Conservation (phyloP, 176 grass and related monocot genomes). For the Carex cristatella region DNA sequence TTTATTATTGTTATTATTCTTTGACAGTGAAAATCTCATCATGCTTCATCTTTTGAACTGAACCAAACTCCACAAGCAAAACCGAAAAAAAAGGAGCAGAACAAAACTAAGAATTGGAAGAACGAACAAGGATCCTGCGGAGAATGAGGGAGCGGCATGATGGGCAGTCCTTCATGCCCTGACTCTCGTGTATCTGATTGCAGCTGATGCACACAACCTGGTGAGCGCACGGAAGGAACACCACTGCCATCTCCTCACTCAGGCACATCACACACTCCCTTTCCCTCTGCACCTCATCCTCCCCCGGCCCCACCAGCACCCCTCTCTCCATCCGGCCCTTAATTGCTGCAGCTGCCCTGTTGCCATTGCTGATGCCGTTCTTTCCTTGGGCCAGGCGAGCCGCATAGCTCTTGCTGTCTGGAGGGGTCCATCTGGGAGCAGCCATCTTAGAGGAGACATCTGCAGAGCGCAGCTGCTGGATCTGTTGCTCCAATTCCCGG, state of each 20-base stretch:
- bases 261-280: slow-evolving; percentile 93
- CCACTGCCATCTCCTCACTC: slow-evolving; percentile 84
- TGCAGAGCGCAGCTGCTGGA: slow-evolving; percentile 41
- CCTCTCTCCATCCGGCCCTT: slow-evolving; percentile 21
- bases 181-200: slow-evolving; percentile 76
- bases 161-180: slow-evolving; percentile 92
- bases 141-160: slow-evolving; percentile 79
- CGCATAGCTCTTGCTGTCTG: slow-evolving; percentile 41
- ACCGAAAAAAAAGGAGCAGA: not conserved
- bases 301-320: slow-evolving; percentile 25
- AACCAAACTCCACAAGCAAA: slow-evolving; percentile 40
- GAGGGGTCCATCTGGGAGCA: slow-evolving; percentile 44
- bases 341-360: not conserved
- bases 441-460: slow-evolving; percentile 35
- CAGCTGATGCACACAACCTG: slow-evolving; percentile 79
- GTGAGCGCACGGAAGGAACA: slow-evolving; percentile 81
- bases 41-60: slow-evolving; percentile 22
- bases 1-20: slow-evolving; percentile 23
- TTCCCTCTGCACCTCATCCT: slow-evolving; percentile 71
- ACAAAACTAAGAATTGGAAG: slow-evolving; percentile 33
- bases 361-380: slow-evolving; percentile 26
- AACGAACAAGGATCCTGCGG: slow-evolving; percentile 57
- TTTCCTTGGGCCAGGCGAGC: slow-evolving; percentile 53
- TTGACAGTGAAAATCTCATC: slow-evolving; percentile 15
- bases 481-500: slow-evolving; percentile 65